phyloP scores from a whole-genome alignment of 345 rosid species.

The Arabis hirsuta region DNA sequence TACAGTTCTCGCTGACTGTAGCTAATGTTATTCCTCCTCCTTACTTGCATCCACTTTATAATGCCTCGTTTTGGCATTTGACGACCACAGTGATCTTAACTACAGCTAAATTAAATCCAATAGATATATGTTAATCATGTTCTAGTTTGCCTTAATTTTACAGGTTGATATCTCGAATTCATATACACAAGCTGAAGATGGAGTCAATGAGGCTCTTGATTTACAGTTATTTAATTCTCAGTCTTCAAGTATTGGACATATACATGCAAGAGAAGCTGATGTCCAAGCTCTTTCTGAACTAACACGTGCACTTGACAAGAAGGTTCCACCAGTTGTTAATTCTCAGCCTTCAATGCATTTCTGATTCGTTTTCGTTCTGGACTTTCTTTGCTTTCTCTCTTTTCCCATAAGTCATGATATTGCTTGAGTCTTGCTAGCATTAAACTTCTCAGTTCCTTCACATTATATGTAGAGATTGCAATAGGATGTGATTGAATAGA shows the following conservation, averaged over 20 bases:
- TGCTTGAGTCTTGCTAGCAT: constrained; percentile 18
- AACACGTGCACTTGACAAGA: constrained; percentile 57
- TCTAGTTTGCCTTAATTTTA: constrained; percentile 35
- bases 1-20: constrained; percentile 15
- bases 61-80: constrained; percentile 28
- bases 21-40: constrained; percentile 19
- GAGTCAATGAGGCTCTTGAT: constrained; percentile 46
- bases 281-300: constrained; percentile 62
- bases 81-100: constrained; percentile 15
- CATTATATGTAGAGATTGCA: constrained; percentile 6
- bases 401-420: constrained; percentile 10
- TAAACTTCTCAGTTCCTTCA: constrained; percentile 11
- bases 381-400: constrained; percentile 10
- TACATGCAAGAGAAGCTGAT: constrained; percentile 66
- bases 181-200: constrained; percentile 48
- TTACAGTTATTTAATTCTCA: constrained; percentile 48
- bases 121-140: constrained; percentile 6
- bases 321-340: constrained; percentile 49
- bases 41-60: constrained; percentile 3
- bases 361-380: neutral
- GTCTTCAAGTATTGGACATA: constrained; percentile 49
- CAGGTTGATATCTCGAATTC: constrained; percentile 56
- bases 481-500: constrained; percentile 8
- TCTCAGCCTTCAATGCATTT: constrained; percentile 23
- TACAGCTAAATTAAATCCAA: constrained; percentile 1